Evolutionary conservation across 75 land plant genomes (phyloP), one percentile per base, ranked within the genome.

Genomic region (Cupressus sempervirens): DNA sequence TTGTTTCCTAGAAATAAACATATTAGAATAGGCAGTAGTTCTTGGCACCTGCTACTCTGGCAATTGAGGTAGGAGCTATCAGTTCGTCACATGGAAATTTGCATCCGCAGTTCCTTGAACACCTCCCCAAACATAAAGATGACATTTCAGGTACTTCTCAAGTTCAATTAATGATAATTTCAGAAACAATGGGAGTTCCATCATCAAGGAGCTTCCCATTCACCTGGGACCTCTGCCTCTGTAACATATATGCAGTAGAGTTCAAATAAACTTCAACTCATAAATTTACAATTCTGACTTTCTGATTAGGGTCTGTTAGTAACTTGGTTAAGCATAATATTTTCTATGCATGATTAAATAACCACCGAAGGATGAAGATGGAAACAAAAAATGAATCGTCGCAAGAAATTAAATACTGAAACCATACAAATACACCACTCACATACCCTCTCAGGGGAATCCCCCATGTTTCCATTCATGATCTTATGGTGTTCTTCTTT

Each of bases 401-500:
- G 34, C 32, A 30, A 82, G 30, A 53, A 50, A 29, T 41, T 34
- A 11, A 26, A 12, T 26, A 45, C n/a, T 29, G 81, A 16, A 38
- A 79, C 30, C 30, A 40, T 32, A 2, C 48, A 43, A 79, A 11
- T 11, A 79, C 8, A 23, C 29, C 4, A 11, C 20, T 45, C 29
- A 34, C 52, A 87, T 92, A 89, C 96, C 91, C 91, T 46, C 83
- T 93, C 94, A 84, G 85, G 52, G 46, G 85, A 16, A 36, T 88
- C 92, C 16, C 83, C 90, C 67, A 90, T 85, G 83, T 89, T 95
- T 58, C 99, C 99, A 88, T 96, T 98, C 84, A 95, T 65, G 50
- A 96, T 84, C 85, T 91, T 94, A 86, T 88, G 91, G 80, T 87
- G 86, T 76, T 94, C 99, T 79, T 98, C 98, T 88, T 90, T 98